A percentile compares a stretch with the other conserved stretches of the same genome.
phyloP scores from a whole-genome alignment of 345 rosid species.

The Populus pruinosa region DNA sequence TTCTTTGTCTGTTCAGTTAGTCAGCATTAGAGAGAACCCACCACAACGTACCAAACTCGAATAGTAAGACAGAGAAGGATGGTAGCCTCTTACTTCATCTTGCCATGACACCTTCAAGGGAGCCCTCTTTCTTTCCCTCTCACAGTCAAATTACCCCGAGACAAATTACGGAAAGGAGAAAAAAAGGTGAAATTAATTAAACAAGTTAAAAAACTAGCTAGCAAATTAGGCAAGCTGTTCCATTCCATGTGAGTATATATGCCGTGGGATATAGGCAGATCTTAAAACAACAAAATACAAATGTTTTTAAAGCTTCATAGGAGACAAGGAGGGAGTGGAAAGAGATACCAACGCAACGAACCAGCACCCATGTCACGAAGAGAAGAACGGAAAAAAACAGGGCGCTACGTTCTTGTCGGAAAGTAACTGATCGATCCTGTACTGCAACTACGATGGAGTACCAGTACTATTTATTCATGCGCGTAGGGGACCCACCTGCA shows the following conservation, averaged over 20 bases:
- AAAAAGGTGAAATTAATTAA: too few species aligned
- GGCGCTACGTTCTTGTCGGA: not conserved
- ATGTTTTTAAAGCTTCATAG: not conserved
- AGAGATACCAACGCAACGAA: too few species aligned
- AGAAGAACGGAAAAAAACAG: not conserved
- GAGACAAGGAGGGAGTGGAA: not conserved
- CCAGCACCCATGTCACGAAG: not conserved
- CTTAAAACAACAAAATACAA: too few species aligned
- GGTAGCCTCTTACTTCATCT: not conserved
- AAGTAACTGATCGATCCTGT: not conserved
- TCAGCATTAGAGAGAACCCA: not conserved
- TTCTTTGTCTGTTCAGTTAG: not conserved
- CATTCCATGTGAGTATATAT: not conserved
- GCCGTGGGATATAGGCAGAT: not conserved
- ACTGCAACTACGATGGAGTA: not conserved
- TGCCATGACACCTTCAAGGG: not conserved
- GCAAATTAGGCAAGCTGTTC: not conserved
- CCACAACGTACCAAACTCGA: not conserved
- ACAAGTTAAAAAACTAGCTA: not conserved
- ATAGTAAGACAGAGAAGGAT: not conserved
- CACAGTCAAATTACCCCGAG: not conserved
- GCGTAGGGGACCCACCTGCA: conserved; percentile 26
- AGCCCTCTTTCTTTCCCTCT: not conserved
- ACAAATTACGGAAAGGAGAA: not conserved
- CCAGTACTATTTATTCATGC: conserved; percentile 21